Evolutionary conservation across 2,329 filamentous ascomycete genomes (phyloP).

Genomic region (Trichoderma simmonsii): DNA sequence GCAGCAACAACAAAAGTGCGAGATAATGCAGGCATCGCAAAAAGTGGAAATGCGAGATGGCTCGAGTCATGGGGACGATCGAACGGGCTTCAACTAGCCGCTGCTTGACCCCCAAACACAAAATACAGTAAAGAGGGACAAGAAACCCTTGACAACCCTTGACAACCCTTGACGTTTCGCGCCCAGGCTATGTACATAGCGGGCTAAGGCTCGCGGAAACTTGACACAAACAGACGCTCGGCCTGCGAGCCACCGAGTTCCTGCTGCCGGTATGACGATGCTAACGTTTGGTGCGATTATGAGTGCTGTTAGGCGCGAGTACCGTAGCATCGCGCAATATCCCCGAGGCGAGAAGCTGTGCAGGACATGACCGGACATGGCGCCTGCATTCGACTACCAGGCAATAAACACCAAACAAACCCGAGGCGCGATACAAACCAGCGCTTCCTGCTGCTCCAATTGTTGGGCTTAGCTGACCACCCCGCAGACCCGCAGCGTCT

Average conservation of each 20-base stretch:
- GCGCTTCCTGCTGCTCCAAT: background rate
- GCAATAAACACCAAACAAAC: background rate
- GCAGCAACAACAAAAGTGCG: background rate
- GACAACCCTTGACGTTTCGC: background rate
- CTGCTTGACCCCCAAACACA: background rate
- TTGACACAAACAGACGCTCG: background rate
- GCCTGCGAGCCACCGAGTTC: background rate
- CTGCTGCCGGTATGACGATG: background rate
- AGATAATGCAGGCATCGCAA: conserved; percentile 4
- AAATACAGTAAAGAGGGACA: background rate
- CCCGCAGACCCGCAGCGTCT: background rate
- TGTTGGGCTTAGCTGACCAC: background rate
- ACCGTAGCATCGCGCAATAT: background rate
- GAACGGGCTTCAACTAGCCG: background rate
- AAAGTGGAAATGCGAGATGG: background rate
- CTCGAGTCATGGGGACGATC: background rate
- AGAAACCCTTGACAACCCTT: background rate
- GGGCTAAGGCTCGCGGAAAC: background rate
- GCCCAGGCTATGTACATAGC: background rate
- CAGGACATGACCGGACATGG: background rate
- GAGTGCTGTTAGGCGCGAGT: background rate
- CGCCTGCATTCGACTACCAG: background rate
- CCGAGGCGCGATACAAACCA: background rate
- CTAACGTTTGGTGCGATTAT: background rate
- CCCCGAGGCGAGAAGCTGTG: background rate